Evolutionary conservation across 2,329 filamentous ascomycete genomes (phyloP), one percentile per base, ranked within the genome.

Genomic region (Xylaria sp.): DNA sequence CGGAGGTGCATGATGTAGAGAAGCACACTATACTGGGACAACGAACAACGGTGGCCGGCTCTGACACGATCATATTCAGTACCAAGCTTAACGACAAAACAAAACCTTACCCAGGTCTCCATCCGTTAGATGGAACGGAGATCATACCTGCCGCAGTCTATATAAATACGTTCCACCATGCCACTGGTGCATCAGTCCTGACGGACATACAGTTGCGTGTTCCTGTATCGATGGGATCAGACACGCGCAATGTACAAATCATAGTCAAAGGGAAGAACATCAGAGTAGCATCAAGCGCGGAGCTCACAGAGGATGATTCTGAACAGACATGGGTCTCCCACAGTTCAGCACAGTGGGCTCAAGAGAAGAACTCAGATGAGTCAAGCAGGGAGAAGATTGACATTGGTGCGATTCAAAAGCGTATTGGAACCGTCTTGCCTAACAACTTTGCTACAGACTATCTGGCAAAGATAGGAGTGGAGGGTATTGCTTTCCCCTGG

Each of bases 401-500:
- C 7, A 74, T 78, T 1, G 66, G 73, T 6, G 65, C 51, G 3
- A 75, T 76, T 62, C 76, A 74, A 60, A 67, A 69, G 48, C 48
- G 48, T 15, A 74, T 79, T 38, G 69, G 71, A 6, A 73, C 69
- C 3, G 51, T 73, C n/a, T 69, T 80, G 20, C 68, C 74, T 0
- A 74, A 77, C 26, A 76, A 58, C 33, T 83, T 83, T 67, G 74
- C 78, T 0, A 79, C 80, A 56, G 75, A 82, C 11, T 83, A 81
- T 64, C 74, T 83, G 1, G 73, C 73, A 10, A 78, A 76, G 23
- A 78, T 83, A 2, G 82, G 82, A 2, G 81, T 83, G 1, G 74
- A 79, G 0, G 79, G 74, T 1, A 82, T 83, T 70, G 81, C 76
- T 7, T 83, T 82, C 64, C 81, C 81, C 0, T 84, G 82, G 82